Evolutionary conservation across 2,329 filamentous ascomycete genomes (phyloP).

Genomic region (Aspergillus texensis): DNA sequence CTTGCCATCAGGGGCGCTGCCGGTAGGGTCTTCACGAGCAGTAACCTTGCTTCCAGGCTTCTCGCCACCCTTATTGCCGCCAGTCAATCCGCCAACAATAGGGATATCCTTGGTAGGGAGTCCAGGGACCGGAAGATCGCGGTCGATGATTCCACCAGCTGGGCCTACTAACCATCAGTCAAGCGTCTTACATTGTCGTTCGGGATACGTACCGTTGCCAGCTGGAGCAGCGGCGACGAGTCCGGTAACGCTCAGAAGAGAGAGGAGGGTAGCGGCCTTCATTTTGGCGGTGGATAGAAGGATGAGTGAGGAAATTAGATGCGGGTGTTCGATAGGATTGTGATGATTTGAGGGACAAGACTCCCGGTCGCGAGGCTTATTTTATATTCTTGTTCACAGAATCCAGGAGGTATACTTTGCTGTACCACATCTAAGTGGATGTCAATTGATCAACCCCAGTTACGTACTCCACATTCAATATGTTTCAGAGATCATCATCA

Average conservation of each 20-base stretch:
- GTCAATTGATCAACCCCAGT: background rate
- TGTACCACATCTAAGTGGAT: background rate
- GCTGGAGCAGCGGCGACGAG: constrained; percentile 4
- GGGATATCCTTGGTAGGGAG: background rate
- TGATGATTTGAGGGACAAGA: background rate
- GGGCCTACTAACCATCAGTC: background rate
- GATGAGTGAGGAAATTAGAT: background rate
- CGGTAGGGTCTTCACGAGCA: too few relatives aligned
- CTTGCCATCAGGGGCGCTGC: background rate
- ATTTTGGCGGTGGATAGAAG: background rate
- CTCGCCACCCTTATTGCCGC: too few relatives aligned
- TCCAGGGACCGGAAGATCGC: background rate
- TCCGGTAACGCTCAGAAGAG: constrained; percentile 7
- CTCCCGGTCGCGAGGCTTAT: background rate
- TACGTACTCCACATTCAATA: background rate
- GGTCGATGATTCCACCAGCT: background rate
- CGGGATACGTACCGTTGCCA: background rate
- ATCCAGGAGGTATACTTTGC: background rate
- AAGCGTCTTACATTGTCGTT: background rate
- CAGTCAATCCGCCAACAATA: too few relatives aligned
- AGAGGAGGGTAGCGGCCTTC: constrained; percentile 10
- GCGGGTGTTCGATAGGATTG: background rate
- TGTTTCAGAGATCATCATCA: background rate
- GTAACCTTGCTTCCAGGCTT: too few relatives aligned
- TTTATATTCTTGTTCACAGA: background rate